Conservation (phyloP, 441 rosid species). For the Syzygium syzygioides region DNA sequence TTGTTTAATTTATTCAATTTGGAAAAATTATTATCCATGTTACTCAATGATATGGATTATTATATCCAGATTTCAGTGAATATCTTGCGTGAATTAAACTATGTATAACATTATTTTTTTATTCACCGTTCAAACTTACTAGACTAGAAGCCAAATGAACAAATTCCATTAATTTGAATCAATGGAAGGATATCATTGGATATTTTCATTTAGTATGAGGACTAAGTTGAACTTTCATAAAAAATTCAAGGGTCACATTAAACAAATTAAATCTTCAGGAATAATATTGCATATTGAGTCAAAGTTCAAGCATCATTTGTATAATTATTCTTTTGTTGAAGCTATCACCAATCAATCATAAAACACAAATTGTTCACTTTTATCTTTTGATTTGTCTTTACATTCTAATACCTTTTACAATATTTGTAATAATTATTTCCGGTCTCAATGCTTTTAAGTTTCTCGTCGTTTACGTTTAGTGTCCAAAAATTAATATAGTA, state of each 20-base stretch:
- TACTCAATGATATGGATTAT: not conserved
- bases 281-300: fast-evolving
- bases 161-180: not conserved
- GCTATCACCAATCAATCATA: not conserved
- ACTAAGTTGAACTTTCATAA: not conserved
- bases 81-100: not conserved
- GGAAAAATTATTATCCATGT: not conserved
- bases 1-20: not conserved
- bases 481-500: not conserved
- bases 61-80: not conserved
- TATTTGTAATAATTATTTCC: not conserved
- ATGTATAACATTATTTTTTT: not conserved
- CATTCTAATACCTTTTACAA: not conserved
- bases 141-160: not conserved
- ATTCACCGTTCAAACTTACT: not conserved
- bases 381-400: not conserved
- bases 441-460: not conserved
- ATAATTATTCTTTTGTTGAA: not conserved
- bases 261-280: not conserved
- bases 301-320: not conserved
- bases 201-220: not conserved
- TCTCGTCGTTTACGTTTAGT: not conserved
- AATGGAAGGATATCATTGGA: not conserved
- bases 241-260: fast-evolving
- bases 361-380: not conserved